Evolutionary conservation across 2,329 filamentous ascomycete species (phyloP), one percentile per base, ranked within the genome.

Genomic region (Talaromyces sp.): DNA sequence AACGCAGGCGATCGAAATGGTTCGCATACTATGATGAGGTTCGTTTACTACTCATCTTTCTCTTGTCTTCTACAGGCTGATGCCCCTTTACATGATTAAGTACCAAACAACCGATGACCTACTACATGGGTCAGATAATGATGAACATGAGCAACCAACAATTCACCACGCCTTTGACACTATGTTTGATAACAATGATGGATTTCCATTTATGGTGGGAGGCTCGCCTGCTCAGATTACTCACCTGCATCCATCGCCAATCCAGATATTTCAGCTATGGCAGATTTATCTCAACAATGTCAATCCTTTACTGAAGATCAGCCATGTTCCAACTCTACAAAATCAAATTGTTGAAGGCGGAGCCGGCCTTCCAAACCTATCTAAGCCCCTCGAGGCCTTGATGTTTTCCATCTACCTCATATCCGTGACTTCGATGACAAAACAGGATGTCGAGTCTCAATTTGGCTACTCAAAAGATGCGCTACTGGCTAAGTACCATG

Each of bases 371-470:
- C 71, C 78, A 20, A 81, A 79, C 54, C 78, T 83, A 4, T 13
- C 49, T 0, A 51, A 44, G 3, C 30, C 49, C 3, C 36, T 39
- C 54, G 67, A 40, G 49, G 61, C 14, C 54, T 77, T 41, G 68
- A 80, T 61, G 78, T 83, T n/a, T 83, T 89, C 83, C 47, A 86
- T 89, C 36, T 89, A 88, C 65, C 78, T 77, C 44, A 79, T 85
- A 66, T 79, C 84, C 1, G 72, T 82, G 10, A 71, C 82, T 9
- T 80, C 85, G 20, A 70, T 89, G 50, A 71, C 69, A 1, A 77
- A 82, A 2, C 72, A 77, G 1, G 84, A 88, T 59, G 84, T 81
- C 52, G 68, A 64, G 40, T 51, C 50, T 8, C 64, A 65, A 3
- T 73, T 79, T 58, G 66, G 63, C 35, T 60, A 65, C 11, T 7